These are phyloP conservation scores for Erucastrum elatum DNA, from an alignment of 345 rosid genomes.

Conservation along the genomic window DNA sequence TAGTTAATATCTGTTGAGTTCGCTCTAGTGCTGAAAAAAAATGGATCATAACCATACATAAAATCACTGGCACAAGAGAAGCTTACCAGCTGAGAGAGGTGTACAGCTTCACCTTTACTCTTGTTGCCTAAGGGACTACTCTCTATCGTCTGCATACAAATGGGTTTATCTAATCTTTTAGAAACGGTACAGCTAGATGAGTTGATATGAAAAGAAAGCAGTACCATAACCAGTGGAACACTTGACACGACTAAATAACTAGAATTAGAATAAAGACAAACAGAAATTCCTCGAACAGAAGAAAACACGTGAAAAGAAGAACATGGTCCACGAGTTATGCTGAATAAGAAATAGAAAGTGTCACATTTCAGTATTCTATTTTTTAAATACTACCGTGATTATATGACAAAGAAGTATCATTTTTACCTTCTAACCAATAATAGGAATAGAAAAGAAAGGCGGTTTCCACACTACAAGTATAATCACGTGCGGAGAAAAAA, in stretches of 20 bases:
- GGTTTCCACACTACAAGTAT: conserved; percentile 2
- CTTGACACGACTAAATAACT: conserved; percentile 5
- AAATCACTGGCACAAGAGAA: conserved; percentile 37
- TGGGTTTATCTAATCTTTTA: conserved; percentile 26
- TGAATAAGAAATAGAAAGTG: background rate
- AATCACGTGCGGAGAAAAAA: background rate
- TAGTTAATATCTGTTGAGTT: conserved; percentile 8
- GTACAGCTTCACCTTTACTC: conserved; percentile 82
- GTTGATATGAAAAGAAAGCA: conserved; percentile 9
- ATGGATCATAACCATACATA: no score
- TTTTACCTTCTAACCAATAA: background rate
- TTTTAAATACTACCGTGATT: background rate
- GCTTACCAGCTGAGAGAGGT: conserved; percentile 93
- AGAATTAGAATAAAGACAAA: background rate
- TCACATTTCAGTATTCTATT: conserved; percentile 2
- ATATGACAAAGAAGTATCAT: background rate
- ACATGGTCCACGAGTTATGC: conserved; percentile 5
- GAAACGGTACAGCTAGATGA: conserved; percentile 13
- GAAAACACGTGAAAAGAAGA: conserved; percentile 11
- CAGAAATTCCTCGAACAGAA: conserved; percentile 10
- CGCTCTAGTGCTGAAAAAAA: background rate
- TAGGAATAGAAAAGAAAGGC: conserved; percentile 1
- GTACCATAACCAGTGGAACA: conserved; percentile 7
- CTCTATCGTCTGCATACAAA: conserved; percentile 74
- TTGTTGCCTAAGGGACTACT: conserved; percentile 83